These are phyloP conservation scores for Hyphopichia wangnamkhiaoensis DNA, from an alignment of 1,139 yeast species.

Conservation along the genomic window DNA sequence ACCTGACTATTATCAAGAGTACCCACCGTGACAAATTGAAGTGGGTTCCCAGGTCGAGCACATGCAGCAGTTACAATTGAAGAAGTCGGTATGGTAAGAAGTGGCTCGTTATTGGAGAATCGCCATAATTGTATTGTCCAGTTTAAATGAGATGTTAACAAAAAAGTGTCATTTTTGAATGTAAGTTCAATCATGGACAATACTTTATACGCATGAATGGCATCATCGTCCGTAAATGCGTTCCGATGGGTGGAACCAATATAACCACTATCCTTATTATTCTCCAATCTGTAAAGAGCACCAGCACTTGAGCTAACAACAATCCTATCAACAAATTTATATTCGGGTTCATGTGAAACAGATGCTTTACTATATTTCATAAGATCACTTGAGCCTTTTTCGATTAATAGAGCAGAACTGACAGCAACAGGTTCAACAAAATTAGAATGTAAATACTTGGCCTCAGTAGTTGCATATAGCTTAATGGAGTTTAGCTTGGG, in stretches of 20 bases:
- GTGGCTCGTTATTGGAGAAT: constrained; percentile 12
- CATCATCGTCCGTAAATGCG: constrained; percentile 1
- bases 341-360: constrained; percentile 23
- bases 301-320: constrained; percentile 52
- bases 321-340: constrained; percentile 29
- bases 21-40: constrained; percentile 53
- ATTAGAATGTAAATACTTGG: constrained; percentile 1
- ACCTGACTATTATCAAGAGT: constrained; percentile 23
- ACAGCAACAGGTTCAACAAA: background rate
- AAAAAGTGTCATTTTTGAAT: constrained; percentile 7
- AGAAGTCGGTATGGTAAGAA: constrained; percentile 31
- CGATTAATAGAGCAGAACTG: background rate
- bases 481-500: constrained; percentile 26
- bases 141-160: constrained; percentile 29
- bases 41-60: constrained; percentile 41
- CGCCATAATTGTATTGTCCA: constrained; percentile 34
- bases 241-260: constrained; percentile 25
- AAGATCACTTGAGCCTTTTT: constrained; percentile 41
- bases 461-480: constrained; percentile 9
- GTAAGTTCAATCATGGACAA: constrained; percentile 11
- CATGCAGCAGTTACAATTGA: constrained; percentile 44
- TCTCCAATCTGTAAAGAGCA: constrained; percentile 38
- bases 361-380: constrained; percentile 27
- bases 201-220: constrained; percentile 10
- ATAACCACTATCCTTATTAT: constrained; percentile 27